Percentiles rank a stretch among this genome's conserved stretches.
phyloP scores from a whole-genome alignment of 257 asterid genomes.

The Datura wrightii region DNA sequence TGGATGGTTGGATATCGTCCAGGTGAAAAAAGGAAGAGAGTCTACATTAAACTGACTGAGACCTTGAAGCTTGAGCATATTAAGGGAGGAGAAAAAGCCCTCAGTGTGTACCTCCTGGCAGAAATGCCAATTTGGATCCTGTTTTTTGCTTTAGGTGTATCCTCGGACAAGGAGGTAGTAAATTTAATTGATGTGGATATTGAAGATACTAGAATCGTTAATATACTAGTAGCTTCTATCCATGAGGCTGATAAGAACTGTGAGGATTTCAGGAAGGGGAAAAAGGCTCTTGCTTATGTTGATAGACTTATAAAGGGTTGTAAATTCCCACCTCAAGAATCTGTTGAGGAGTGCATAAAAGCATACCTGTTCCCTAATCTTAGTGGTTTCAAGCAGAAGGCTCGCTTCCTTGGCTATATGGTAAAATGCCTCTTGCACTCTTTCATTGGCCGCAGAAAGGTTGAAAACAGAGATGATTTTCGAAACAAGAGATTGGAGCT shows the following conservation, averaged over 20 bases:
- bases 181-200: conserved; percentile 62
- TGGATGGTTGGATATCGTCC: conserved; percentile 81
- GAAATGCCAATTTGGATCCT: conserved; percentile 88
- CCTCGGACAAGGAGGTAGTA: conserved; percentile 70
- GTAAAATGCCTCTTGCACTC: conserved; percentile 83
- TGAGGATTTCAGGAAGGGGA: conserved; percentile 67
- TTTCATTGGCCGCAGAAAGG: conserved; percentile 72
- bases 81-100: conserved; percentile 65
- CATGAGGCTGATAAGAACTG: conserved; percentile 72
- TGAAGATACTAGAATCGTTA: conserved; percentile 55
- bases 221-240: conserved; percentile 70
- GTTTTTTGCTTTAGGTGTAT: conserved; percentile 84
- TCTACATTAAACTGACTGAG: conserved; percentile 62
- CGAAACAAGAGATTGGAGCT: conserved; percentile 92
- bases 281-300: conserved; percentile 54
- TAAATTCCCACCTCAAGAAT: conserved; percentile 74
- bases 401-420: conserved; percentile 86
- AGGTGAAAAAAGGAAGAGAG: conserved; percentile 56
- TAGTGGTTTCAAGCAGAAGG: conserved; percentile 63
- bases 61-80: conserved; percentile 60
- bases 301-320: conserved; percentile 56
- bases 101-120: conserved; percentile 60
- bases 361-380: conserved; percentile 71
- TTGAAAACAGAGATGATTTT: conserved; percentile 84
- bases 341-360: conserved; percentile 69